Conservation (phyloP, 805 yeast genomes). For the Helenozyma baotianmanensis region DNA sequence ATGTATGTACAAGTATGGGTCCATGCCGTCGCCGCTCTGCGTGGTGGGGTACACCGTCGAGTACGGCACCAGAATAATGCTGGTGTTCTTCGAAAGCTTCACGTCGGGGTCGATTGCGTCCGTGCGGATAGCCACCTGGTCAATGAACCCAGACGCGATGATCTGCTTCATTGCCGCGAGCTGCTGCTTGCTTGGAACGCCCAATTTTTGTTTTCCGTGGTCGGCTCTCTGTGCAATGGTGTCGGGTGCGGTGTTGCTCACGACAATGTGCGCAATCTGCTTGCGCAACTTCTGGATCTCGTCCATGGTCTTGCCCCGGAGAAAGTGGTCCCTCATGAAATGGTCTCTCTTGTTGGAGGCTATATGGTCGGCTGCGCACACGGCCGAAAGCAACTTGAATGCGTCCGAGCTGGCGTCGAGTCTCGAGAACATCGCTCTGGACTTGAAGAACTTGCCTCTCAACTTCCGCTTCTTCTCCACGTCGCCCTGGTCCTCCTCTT, state of each 20-base stretch:
- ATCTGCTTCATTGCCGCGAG: constrained; percentile 81
- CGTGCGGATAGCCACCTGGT: constrained; percentile 82
- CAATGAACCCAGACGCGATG: constrained; percentile 88
- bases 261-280: constrained; percentile 75
- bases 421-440: constrained; percentile 56
- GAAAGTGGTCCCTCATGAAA: constrained; percentile 58
- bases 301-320: constrained; percentile 77
- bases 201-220: constrained; percentile 45
- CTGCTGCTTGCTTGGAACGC: constrained; percentile 66
- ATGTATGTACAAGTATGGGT: constrained; percentile 70
- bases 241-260: constrained; percentile 57
- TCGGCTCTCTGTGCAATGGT: constrained; percentile 44
- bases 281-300: constrained; percentile 78
- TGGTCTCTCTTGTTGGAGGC: constrained; percentile 39
- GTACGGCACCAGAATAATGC: constrained; percentile 61
- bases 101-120: constrained; percentile 67
- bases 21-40: constrained; percentile 32
- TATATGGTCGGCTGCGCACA: constrained; percentile 83
- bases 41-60: constrained; percentile 48
- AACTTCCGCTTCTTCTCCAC: constrained; percentile 36
- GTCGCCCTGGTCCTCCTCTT: constrained; percentile 31
- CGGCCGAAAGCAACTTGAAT: constrained; percentile 68
- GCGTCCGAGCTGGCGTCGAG: constrained; percentile 77
- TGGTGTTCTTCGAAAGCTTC: constrained; percentile 52
- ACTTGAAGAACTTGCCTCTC: constrained; percentile 51